These are phyloP conservation scores for Aspergillus bombycis DNA, from an alignment of 2,329 filamentous ascomycete species.

Conservation along the genomic window DNA sequence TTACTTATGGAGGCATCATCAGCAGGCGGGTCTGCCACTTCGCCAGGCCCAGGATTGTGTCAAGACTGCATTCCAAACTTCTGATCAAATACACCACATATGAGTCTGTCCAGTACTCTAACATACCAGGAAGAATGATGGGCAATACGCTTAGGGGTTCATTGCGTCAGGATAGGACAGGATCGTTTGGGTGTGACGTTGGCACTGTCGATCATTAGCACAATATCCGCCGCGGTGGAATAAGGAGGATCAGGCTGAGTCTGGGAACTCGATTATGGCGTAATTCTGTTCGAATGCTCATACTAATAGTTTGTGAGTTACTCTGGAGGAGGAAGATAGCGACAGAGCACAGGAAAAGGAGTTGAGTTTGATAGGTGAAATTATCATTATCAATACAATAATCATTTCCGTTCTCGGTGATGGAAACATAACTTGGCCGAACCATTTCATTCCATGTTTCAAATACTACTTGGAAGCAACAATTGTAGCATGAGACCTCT, in stretches of 20 bases:
- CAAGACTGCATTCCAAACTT: neutral
- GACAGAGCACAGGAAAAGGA: too few relatives aligned
- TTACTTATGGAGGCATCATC: neutral
- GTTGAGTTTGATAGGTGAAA: neutral
- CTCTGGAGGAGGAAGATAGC: neutral
- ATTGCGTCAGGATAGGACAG: constrained; percentile 11
- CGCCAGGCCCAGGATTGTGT: neutral
- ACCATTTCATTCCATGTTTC: neutral
- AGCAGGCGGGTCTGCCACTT: too few relatives aligned
- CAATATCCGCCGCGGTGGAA: neutral
- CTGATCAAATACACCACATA: neutral
- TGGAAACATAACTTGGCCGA: neutral
- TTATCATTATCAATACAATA: neutral
- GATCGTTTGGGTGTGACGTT: constrained; percentile 16
- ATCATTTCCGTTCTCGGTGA: neutral
- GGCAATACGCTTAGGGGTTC: neutral
- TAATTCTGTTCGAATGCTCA: neutral
- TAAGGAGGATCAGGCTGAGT: neutral
- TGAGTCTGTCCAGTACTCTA: neutral
- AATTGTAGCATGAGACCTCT: neutral
- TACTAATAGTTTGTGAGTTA: neutral
- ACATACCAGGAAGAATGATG: neutral
- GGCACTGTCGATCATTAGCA: constrained; percentile 11
- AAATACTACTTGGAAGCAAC: neutral
- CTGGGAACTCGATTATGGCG: neutral